Evolutionary conservation across 1,284 basidiomycete species (phyloP), one percentile per base, ranked within the genome.

Genomic region (Rhodotorula mucilaginosa): DNA sequence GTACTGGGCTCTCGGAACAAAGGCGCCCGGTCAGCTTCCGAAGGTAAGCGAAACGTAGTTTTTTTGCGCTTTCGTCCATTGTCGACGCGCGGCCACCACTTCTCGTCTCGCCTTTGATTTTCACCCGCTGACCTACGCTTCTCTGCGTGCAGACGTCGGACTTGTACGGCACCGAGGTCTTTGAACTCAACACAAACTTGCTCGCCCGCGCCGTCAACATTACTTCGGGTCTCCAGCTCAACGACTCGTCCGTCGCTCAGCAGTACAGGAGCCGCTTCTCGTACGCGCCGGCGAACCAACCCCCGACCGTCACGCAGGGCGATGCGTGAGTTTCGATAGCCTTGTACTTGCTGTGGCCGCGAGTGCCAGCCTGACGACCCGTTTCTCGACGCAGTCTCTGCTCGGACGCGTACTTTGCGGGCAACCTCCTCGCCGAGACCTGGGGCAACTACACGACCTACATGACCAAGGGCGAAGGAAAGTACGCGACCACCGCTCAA

Each of bases 91-190:
- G 5, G 34, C 34, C 34, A 34, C 34, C 34, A n/a, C 21, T 13
- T 26, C 5, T 16, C 13, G 56, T 5, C 46, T 65, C 12, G 8
- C 7, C 29, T 39, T n/a, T 8, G 34, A 4, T 34, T 34, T 34
- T 8, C 34, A 8, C 7, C 34, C 7, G 34, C 60, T 68, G 47
- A 61, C 65, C 7, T 0, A 8, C 5, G 34, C 7, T 34, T 34
- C 34, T 34, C 34, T 34, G 34, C 5, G 34, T 34, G 34, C 34
- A 34, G 34, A 34, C 34, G 34, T 21, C 70, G 16, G 73, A 74
- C 46, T 77, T 84, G 51, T 85, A 86, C 74, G 85, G 85, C 39
- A 85, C 84, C 19, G 85, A 86, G 79, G 67, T 86, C 15, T 86
- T 83, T 75, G 83, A 84, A 78, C 78, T 86, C 67, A 86, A 86